Percentiles rank a stretch among this genome's conserved stretches.
phyloP scores from a whole-genome alignment of 257 asterid species.

The Capsicum pubescens region DNA sequence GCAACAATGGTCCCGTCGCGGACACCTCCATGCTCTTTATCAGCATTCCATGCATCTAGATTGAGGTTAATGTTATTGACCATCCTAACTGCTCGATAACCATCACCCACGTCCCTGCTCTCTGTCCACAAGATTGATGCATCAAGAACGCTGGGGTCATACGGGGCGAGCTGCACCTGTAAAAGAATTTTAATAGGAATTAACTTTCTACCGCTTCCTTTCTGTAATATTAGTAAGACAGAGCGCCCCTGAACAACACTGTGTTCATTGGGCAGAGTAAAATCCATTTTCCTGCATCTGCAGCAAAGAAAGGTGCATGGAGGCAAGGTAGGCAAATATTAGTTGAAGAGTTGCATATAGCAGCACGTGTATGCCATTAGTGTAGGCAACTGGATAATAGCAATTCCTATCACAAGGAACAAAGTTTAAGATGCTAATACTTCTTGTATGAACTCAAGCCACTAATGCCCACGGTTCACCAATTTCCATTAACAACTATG shows the following conservation, averaged over 20 bases:
- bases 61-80: conserved; percentile 78
- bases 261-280: neutral
- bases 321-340: neutral
- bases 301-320: neutral
- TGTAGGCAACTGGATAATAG: conserved; percentile 14
- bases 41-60: conserved; percentile 84
- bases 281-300: neutral
- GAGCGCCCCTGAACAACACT: neutral
- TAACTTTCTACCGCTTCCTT: neutral
- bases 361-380: neutral
- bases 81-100: conserved; percentile 77
- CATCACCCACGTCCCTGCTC: conserved; percentile 85
- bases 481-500: neutral
- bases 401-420: neutral
- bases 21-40: conserved; percentile 82
- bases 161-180: conserved; percentile 53
- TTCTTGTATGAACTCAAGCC: neutral
- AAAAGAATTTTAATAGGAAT: neutral
- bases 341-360: conserved; percentile 5
- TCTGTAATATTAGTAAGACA: neutral
- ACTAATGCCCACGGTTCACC: neutral
- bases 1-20: conserved; percentile 76
- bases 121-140: conserved; percentile 88
- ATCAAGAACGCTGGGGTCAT: conserved; percentile 69
- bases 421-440: neutral